A percentile compares a stretch with the other conserved stretches of the same genome.
phyloP scores from a whole-genome alignment of 2,329 filamentous ascomycete species.

The Lasiodiplodia gonubiensis region DNA sequence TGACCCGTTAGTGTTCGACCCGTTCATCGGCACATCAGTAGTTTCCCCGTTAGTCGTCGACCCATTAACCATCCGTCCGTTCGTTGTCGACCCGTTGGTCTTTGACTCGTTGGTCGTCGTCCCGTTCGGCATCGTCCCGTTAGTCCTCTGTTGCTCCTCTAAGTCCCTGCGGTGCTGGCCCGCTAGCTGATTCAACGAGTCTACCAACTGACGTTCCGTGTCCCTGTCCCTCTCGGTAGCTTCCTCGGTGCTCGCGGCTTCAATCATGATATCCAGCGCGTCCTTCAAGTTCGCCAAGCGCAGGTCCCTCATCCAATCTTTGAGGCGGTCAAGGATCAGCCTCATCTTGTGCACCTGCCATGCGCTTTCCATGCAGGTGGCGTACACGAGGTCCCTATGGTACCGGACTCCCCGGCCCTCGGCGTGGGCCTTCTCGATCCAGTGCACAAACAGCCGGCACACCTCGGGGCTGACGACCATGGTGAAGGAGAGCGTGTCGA shows the following conservation, averaged over 20 bases:
- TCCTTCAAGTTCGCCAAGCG: conserved; percentile 79
- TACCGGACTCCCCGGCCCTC: background rate
- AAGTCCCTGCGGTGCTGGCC: too few relatives aligned
- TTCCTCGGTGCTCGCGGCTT: background rate
- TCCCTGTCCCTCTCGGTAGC: too few relatives aligned
- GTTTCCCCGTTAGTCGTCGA: too few relatives aligned
- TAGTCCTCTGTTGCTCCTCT: too few relatives aligned
- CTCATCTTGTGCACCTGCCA: background rate
- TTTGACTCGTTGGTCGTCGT: too few relatives aligned
- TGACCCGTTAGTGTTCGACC: too few relatives aligned
- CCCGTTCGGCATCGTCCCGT: too few relatives aligned
- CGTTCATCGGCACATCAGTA: too few relatives aligned
- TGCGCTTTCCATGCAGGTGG: background rate
- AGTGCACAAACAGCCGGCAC: conserved; percentile 2
- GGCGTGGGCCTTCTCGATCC: background rate
- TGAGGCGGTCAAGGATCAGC: background rate
- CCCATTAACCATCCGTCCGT: too few relatives aligned
- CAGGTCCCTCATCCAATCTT: background rate
- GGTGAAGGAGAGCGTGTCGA: background rate
- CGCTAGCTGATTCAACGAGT: too few relatives aligned
- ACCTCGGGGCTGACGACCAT: background rate
- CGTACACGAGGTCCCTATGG: background rate
- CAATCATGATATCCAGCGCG: conserved; percentile 71
- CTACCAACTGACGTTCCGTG: too few relatives aligned
- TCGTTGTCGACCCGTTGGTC: too few relatives aligned